Evolutionary conservation across 495 filamentous ascomycete genomes (phyloP), one percentile per base, ranked within the genome.

Genomic region (Xanthoparmelia taractica): DNA sequence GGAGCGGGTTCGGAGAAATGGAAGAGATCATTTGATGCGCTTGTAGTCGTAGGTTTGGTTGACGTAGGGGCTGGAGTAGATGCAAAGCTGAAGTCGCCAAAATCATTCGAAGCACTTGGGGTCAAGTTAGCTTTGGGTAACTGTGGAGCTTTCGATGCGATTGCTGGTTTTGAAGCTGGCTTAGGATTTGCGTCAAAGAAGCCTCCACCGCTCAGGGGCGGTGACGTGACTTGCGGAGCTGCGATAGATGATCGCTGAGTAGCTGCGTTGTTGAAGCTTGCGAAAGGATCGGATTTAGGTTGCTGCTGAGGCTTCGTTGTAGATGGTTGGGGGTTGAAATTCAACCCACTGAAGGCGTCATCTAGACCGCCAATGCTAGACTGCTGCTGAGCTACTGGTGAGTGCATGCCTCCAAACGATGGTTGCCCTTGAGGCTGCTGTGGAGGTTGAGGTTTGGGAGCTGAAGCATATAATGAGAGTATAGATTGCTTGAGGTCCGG

Each of bases 401-500:
- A 85, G 63, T 85, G 78, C 78, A 90, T 80, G 55, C 82, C 82
- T 45, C 89, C 88, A 70, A 91, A 88, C 0, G 86, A 85, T 55
- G 77, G 72, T 55, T 81, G 82, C 33, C 86, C 85, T 64, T 82
- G 80, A 63, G 81, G 77, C 61, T 82, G 78, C 41, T 73, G 70
- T 58, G 82, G 84, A 13, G 79, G 80, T 67, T 87, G 87, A 45
- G 85, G 81, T 63, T 83, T 81, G 23, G 87, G 89, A 47, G 89
- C 87, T 47, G 92, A 90, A 41, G 94, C 89, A 71, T 98, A 98
- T 11, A 98, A 79, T 4, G 95, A 97, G 15, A 98, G 76, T 61
- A 98, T 98, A 17, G 93, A 97, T 72, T 96, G 92, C 73, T 97
- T 97, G 45, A 98, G 78, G 73, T 98, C 94, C 2, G 95, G 93